These are phyloP conservation scores for Tolypocladium nubicola DNA, from an alignment of 2,329 filamentous ascomycete genomes.

Conservation along the genomic window DNA sequence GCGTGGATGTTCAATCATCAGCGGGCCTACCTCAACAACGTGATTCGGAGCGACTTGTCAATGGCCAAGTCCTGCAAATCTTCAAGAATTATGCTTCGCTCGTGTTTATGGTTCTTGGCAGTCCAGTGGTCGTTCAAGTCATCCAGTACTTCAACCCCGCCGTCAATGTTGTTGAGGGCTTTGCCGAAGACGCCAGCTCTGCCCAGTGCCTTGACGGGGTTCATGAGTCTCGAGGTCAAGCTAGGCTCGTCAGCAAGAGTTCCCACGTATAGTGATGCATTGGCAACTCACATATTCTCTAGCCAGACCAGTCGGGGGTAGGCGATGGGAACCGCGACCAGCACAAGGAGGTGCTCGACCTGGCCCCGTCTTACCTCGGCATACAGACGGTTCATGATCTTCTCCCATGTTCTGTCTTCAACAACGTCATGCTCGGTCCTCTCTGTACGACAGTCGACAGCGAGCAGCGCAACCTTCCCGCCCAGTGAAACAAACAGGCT, in stretches of 20 bases:
- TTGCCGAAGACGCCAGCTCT: conserved; percentile 70
- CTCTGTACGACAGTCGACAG: conserved; percentile 85
- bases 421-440: conserved; percentile 75
- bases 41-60: conserved; percentile 84
- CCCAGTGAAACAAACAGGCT: conserved; percentile 82
- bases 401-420: conserved; percentile 70
- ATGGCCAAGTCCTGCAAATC: conserved; percentile 89
- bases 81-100: conserved; percentile 77
- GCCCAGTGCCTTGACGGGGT: conserved; percentile 80
- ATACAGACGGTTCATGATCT: conserved; percentile 77
- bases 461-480: conserved; percentile 68
- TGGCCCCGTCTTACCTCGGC: conserved; percentile 72
- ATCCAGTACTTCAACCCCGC: conserved; percentile 82
- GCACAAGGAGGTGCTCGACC: conserved; percentile 80
- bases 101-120: conserved; percentile 84
- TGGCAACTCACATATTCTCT: conserved; percentile 50
- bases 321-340: conserved; percentile 75
- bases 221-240: conserved; percentile 75
- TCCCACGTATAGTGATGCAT: not conserved
- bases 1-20: too few species aligned
- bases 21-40: conserved; percentile 58
- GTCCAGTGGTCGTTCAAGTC: conserved; percentile 97
- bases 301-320: conserved; percentile 67
- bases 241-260: conserved; percentile 30
- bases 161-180: conserved; percentile 82